Conservation (phyloP, 1,139 yeast genomes). For the Zygosaccharomyces sapae region DNA sequence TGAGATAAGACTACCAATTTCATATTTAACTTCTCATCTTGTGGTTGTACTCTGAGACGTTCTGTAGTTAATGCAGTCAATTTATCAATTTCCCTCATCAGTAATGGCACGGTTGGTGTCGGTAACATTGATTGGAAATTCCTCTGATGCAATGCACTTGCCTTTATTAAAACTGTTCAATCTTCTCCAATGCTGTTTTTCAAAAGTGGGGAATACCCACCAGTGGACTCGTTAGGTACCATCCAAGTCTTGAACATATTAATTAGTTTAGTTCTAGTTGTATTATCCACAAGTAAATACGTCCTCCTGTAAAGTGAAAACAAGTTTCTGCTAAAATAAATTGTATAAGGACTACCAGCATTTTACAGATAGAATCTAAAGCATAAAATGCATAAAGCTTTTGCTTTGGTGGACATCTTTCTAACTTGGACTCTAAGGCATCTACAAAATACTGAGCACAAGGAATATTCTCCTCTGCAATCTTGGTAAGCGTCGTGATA, state of each 20-base stretch:
- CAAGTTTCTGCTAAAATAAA: constrained; percentile 50
- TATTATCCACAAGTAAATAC: constrained; percentile 72
- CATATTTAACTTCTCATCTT: constrained; percentile 39
- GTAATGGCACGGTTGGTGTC: constrained; percentile 31
- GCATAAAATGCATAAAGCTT: constrained; percentile 80
- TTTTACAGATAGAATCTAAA: constrained; percentile 91
- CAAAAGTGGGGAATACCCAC: constrained; percentile 55
- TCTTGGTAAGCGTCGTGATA: constrained; percentile 73
- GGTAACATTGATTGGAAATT: constrained; percentile 31
- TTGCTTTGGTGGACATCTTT: constrained; percentile 70
- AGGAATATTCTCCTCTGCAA: constrained; percentile 78
- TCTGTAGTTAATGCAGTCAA: constrained; percentile 40
- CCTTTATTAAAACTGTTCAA: constrained; percentile 69
- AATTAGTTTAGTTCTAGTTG: constrained; percentile 66
- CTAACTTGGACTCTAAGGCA: constrained; percentile 63
- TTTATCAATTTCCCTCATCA: constrained; percentile 40
- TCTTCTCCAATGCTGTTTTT: constrained; percentile 60
- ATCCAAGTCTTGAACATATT: constrained; percentile 89
- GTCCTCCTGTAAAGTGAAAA: constrained; percentile 59
- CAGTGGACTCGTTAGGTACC: constrained; percentile 49
- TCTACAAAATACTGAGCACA: constrained; percentile 74
- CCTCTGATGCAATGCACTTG: constrained; percentile 42
- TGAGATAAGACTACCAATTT: constrained; percentile 37
- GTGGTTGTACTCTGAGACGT: constrained; percentile 38
- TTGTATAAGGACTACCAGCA: constrained; percentile 83